Base-by-base conservation (phyloP, 2,329 filamentous ascomycete genomes). In the Pseudocercospora ulei region DNA sequence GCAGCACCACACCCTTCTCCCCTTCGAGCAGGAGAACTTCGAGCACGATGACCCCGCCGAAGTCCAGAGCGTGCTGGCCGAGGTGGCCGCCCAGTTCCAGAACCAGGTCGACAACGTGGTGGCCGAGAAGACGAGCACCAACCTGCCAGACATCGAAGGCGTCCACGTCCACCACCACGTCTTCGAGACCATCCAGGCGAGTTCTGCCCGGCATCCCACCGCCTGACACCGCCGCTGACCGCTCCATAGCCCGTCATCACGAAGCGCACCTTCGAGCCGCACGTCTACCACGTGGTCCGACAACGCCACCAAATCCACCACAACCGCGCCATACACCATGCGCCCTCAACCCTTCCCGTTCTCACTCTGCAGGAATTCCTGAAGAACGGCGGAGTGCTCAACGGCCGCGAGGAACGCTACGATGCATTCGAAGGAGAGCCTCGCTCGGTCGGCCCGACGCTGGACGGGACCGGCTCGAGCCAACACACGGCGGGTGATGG, bases 241-340 rank as follows among this genome's bases (percentile, higher is more conserved):
- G 9, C 4, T 30, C 18, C 19, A 14, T 28, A 44, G 41, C 41
- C 41, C 33, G 70, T 83, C 1, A 66, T 84, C 18, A 68, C 83
- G 31, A 81, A 81, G 56, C 44, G 82, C 49, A 74, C 71, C 1
- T 65, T 82, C 13, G 71, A 80, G 45, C 77, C 76, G 1, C 68
- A 73, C 9, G 51, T 83, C 3, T 67, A 82, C 1, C 80, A 84
- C 64, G 82, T 75, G 8, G 81, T 77, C 1, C 66, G 80, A 0
- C 80, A 78, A 0, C 69, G 84, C 25, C 80, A 83, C 47, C 80
- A 85, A 60, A 70, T 72, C 1, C 79, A 84, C 54, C 75, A 82
- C 50, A 74, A 78, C 31, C 66, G 71, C 7, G 67, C 78, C 1
- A 69, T 78, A 38, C 73, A 80, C 54, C 80, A 84, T 54, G 66